Percentiles rank a stretch among this genome's conserved stretches.
phyloP scores from a whole-genome alignment of 2,329 filamentous ascomycete genomes.

The Pseudogymnoascus sp. region DNA sequence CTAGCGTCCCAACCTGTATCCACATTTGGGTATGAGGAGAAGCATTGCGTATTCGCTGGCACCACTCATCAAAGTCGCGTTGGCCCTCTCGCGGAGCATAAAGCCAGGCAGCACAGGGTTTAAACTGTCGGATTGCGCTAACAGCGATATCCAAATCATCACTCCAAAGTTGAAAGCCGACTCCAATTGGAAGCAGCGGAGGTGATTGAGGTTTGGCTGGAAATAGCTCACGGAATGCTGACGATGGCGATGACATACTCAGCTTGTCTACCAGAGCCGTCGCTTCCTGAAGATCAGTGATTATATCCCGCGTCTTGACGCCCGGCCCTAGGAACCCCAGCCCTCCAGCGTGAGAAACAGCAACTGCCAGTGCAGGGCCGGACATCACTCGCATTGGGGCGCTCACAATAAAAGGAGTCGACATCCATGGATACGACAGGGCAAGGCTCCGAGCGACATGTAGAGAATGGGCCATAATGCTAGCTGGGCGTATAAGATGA shows the following conservation, averaged over 20 bases:
- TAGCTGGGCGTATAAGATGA: neutral
- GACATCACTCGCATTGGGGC: constrained; percentile 62
- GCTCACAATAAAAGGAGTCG: constrained; percentile 47
- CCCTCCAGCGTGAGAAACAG: constrained; percentile 48
- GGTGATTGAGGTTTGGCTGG: neutral
- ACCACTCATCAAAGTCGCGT: constrained; percentile 19
- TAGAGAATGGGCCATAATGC: constrained; percentile 15
- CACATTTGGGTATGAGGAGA: constrained; percentile 15
- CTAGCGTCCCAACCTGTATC: constrained; percentile 20
- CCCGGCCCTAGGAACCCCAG: constrained; percentile 38
- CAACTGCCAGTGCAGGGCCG: constrained; percentile 45
- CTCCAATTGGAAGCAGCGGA: constrained; percentile 32
- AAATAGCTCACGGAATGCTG: neutral
- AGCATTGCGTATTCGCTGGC: constrained; percentile 11
- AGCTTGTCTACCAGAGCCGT: constrained; percentile 5
- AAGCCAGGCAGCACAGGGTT: constrained; percentile 34
- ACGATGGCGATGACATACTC: neutral
- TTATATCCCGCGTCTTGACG: constrained; percentile 20
- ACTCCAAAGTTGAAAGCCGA: constrained; percentile 38
- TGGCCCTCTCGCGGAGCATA: constrained; percentile 29
- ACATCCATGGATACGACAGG: constrained; percentile 47
- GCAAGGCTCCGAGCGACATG: neutral
- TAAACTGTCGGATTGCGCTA: constrained; percentile 25
- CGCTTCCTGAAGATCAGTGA: constrained; percentile 20
- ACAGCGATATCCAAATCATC: constrained; percentile 28